A percentile compares a stretch with the other conserved stretches of the same genome.
phyloP scores from a whole-genome alignment of 176 grass and related monocot species.

The Oryza coarctata region DNA sequence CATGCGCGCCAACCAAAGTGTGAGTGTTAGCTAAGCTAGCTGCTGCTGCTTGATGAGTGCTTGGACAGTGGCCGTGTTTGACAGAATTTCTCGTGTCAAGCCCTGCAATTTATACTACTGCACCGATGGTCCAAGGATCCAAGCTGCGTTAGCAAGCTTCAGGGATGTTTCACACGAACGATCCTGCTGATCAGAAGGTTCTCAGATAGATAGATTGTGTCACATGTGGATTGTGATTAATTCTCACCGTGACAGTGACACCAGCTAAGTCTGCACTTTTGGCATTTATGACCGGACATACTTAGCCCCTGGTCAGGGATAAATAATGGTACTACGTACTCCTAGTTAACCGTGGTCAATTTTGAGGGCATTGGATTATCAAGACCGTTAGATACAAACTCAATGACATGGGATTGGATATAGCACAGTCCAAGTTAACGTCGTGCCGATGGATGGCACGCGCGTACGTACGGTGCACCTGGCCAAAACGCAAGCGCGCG shows the following conservation, averaged over 20 bases:
- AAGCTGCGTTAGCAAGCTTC: background rate
- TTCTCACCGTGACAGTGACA: background rate
- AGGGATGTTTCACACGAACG: slow-evolving; percentile 22
- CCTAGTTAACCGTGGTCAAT: background rate
- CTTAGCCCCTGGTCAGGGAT: background rate
- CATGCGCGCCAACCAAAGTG: background rate
- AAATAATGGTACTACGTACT: too few species aligned
- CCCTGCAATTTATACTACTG: slow-evolving; percentile 35
- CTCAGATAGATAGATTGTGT: slow-evolving; percentile 9
- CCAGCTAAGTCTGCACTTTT: slow-evolving; percentile 10
- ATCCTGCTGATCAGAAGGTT: slow-evolving; percentile 35
- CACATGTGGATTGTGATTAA: slow-evolving; percentile 17
- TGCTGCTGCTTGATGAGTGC: background rate
- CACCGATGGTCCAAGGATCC: background rate
- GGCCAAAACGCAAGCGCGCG: background rate
- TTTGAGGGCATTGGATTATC: background rate
- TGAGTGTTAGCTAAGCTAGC: too few species aligned
- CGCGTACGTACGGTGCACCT: slow-evolving; percentile 20
- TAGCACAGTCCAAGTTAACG: slow-evolving; percentile 26
- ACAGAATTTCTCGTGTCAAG: slow-evolving; percentile 26
- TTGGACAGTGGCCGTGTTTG: too few species aligned
- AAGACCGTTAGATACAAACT: slow-evolving; percentile 11
- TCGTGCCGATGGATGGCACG: background rate
- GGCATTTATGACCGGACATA: slow-evolving; percentile 12
- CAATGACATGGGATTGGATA: too few species aligned